phyloP scores from a whole-genome alignment of 805 yeast species.

The Candida methanosorbosa region DNA sequence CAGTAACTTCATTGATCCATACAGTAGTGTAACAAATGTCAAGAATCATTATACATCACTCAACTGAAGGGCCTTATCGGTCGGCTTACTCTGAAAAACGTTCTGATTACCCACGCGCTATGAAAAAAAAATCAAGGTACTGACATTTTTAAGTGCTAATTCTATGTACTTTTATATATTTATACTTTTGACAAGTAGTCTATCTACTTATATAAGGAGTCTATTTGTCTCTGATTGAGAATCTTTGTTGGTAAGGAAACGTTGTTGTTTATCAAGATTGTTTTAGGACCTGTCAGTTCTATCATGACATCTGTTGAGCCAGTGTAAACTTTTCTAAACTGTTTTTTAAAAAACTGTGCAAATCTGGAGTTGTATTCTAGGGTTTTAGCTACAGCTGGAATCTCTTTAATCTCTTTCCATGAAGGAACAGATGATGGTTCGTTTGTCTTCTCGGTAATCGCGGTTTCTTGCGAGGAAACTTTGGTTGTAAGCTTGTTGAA shows the following conservation, averaged over 20 bases:
- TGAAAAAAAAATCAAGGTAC: too few species aligned
- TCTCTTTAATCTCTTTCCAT: not conserved
- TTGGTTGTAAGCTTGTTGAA: not conserved
- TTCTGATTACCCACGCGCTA: too few species aligned
- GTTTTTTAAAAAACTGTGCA: constrained; percentile 1
- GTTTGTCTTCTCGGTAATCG: too few species aligned
- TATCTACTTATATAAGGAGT: constrained; percentile 1
- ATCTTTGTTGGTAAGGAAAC: constrained; percentile 14
- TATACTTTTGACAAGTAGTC: not conserved
- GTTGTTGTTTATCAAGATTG: constrained; percentile 20
- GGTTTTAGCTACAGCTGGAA: not conserved
- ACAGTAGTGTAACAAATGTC: too few species aligned
- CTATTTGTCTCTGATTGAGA: constrained; percentile 16
- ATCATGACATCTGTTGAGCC: constrained; percentile 17
- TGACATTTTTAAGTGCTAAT: too few species aligned
- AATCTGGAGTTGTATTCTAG: not conserved
- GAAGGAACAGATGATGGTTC: too few species aligned
- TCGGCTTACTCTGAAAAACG: too few species aligned
- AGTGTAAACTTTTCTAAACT: constrained; percentile 5
- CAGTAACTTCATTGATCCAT: too few species aligned
- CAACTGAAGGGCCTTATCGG: too few species aligned
- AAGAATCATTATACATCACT: too few species aligned
- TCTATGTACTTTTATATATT: not conserved
- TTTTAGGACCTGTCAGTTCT: constrained; percentile 23
- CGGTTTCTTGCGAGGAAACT: too few species aligned